Evolutionary conservation across 2,329 filamentous ascomycete species (phyloP), one percentile per base, ranked within the genome.

Genomic region (Pseudogymnoascus sp.): DNA sequence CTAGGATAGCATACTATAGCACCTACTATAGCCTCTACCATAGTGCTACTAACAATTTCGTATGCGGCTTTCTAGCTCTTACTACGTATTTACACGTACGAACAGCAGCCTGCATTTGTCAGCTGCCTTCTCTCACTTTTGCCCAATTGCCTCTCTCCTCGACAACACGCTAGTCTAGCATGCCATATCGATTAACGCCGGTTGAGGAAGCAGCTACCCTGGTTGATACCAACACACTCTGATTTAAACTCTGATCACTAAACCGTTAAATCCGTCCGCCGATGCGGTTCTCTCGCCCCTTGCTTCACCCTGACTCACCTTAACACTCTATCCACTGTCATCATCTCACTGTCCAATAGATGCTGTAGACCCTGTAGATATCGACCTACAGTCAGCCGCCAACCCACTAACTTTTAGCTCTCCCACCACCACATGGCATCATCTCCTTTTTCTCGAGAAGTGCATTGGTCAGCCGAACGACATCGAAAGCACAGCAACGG

Each of bases 381-480:
- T 42, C 17, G 25, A 10, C 10, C 17, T 25, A 8, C 13, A 25
- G 44, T 51, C 44, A 31, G 44, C 44, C 27, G 2, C 44, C 8
- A 29, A 51, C 5, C 27, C 44, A 51, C 44, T 51, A 31, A 51
- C 8, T 9, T 15, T 15, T 51, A 31, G 44, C 27, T 51, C 44
- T 51, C 29, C 13, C 17, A 51, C 13, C 17, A 25, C 17, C 44
- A 51, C 44, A 51, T 31, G 44, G 44, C 44, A 51, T 31, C 25
- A 51, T 51, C 27, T 31, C 27, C 27, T 15, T 51, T 29, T 29
- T 51, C 15, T 29, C 12, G 8, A 51, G 27, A 8, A 31, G 25
- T 51, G 27, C 15, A 51, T 51, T 51, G 44, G 44, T 51, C 44
- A 51, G 44, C 44, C 27, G 44, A 51, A 51, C 44, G 44, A 31